Percentiles rank a stretch among this genome's conserved stretches.
These are phyloP conservation scores for Ustilago hordei DNA, from an alignment of 1,284 basidiomycete genomes.

Conservation along the genomic window DNA sequence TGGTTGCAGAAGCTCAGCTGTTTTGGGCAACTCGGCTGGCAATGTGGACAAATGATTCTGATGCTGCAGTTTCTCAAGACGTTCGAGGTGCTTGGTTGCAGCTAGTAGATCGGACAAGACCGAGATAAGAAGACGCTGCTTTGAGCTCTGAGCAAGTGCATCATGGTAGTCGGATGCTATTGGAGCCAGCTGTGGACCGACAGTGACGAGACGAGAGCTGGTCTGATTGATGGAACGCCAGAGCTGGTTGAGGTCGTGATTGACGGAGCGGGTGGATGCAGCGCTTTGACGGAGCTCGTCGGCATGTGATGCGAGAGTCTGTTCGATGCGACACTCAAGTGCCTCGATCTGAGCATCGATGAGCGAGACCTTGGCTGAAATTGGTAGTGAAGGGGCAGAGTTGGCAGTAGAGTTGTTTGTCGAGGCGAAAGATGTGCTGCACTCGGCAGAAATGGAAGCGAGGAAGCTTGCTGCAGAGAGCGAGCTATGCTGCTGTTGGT, in stretches of 20 bases:
- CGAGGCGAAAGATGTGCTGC: constrained; percentile 27
- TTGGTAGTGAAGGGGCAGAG: constrained; percentile 37
- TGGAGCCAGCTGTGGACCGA: constrained; percentile 31
- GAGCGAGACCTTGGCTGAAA: constrained; percentile 50
- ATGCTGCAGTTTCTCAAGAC: constrained; percentile 32
- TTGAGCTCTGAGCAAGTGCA: constrained; percentile 40
- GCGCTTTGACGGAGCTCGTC: constrained; percentile 35
- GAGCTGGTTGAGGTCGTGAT: constrained; percentile 37
- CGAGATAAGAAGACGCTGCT: constrained; percentile 35
- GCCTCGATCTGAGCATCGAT: constrained; percentile 54
- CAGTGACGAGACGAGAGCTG: constrained; percentile 32
- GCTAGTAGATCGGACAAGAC: constrained; percentile 34
- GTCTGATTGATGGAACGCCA: constrained; percentile 43
- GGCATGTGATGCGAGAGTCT: constrained; percentile 27
- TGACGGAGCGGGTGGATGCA: constrained; percentile 25
- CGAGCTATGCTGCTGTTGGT: constrained; percentile 18
- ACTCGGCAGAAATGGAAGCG: constrained; percentile 45
- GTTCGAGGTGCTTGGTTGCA: constrained; percentile 28
- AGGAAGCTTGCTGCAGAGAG: constrained; percentile 47
- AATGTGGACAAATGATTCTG: constrained; percentile 13
- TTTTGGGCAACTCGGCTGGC: constrained; percentile 14
- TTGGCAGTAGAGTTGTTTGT: constrained; percentile 11
- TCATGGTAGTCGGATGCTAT: constrained; percentile 31
- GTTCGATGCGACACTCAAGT: constrained; percentile 30
- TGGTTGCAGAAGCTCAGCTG: constrained; percentile 15